Conservation (phyloP, 805 yeast genomes). For the Saccharomycopsis capsularis region DNA sequence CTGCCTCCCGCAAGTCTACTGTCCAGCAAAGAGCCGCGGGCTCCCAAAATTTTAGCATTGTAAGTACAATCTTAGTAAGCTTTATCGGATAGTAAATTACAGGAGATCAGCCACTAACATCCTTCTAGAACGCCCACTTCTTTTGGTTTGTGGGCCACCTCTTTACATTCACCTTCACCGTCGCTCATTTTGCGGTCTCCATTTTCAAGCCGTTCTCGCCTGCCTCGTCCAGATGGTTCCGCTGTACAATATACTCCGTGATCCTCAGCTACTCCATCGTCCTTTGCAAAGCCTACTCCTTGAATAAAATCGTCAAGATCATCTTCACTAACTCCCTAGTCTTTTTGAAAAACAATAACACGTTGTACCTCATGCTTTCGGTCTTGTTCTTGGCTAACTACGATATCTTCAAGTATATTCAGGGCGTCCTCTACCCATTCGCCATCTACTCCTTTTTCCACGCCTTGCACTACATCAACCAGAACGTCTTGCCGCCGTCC, state of each 20-base stretch:
- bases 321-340: constrained; percentile 27
- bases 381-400: constrained; percentile 35
- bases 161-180: constrained; percentile 38
- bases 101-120: too few relatives aligned
- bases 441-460: constrained; percentile 60
- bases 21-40: too few relatives aligned
- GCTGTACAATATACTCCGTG: constrained; percentile 42
- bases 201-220: constrained; percentile 29
- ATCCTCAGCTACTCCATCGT: constrained; percentile 58
- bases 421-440: constrained; percentile 52
- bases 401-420: constrained; percentile 34
- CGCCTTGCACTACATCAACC: constrained; percentile 50
- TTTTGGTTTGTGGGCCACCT: constrained; percentile 66
- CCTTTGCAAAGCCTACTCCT: constrained; percentile 39
- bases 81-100: too few relatives aligned
- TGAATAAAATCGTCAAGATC: constrained; percentile 27
- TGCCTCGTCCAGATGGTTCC: constrained; percentile 32
- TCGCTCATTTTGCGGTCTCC: constrained; percentile 34
- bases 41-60: too few relatives aligned
- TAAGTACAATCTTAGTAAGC: too few relatives aligned
- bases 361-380: constrained; percentile 50
- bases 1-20: too few relatives aligned
- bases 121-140: constrained; percentile 47
- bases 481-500: constrained; percentile 25
- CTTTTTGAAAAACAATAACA: constrained; percentile 39